These are phyloP conservation scores for Paramecium pentaurelia DNA, from an alignment of 73 alveolate species.

Conservation along the genomic window DNA sequence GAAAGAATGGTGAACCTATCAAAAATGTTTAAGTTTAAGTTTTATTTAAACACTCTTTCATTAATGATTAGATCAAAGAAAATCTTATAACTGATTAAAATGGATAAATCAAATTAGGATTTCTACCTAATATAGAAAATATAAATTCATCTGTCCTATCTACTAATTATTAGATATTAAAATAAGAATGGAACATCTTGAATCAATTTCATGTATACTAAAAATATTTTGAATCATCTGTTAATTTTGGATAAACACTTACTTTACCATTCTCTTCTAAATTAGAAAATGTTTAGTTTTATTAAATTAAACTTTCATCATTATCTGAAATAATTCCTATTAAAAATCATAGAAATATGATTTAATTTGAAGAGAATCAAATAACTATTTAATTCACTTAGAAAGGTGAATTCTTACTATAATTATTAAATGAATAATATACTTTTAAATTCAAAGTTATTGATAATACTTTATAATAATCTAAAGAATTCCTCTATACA, in stretches of 20 bases:
- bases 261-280: neutral
- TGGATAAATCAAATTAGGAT: neutral
- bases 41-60: neutral
- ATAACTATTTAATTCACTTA: neutral
- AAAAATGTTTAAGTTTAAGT: neutral
- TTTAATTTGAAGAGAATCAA: neutral
- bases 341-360: neutral
- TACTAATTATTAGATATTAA: neutral
- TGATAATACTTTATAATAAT: neutral
- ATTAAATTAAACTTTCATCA: neutral
- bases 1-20: constrained; percentile 11
- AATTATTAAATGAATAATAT: neutral
- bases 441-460: neutral
- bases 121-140: neutral
- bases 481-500: neutral
- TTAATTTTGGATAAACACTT: neutral
- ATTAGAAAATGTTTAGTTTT: neutral
- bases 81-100: neutral
- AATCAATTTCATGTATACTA: neutral
- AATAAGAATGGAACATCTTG: neutral
- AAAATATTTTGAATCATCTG: neutral
- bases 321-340: neutral
- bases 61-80: neutral
- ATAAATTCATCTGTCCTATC: neutral
- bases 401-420: neutral